phyloP scores from a whole-genome alignment of 1,284 basidiomycete species.

The Tremellales sp. region DNA sequence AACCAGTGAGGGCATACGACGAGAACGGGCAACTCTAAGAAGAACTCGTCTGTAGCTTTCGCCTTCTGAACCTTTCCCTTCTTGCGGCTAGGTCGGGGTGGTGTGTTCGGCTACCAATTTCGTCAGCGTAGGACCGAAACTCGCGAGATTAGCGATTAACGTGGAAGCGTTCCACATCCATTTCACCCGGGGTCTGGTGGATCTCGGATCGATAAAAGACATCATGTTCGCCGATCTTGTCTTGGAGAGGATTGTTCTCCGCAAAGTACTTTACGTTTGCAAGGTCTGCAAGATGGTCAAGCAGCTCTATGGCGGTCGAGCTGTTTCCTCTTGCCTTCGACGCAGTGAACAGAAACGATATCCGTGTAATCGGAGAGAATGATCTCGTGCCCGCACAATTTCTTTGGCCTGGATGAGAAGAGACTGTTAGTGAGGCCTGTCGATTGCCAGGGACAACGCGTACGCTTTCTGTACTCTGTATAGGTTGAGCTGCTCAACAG shows the following conservation, averaged over 20 bases:
- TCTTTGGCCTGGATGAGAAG: conserved; percentile 3
- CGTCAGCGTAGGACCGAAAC: too few species aligned
- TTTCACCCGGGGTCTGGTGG: too few species aligned
- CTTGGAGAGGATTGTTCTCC: conserved; percentile 20
- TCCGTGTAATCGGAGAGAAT: conserved; percentile 13
- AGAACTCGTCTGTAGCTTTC: too few species aligned
- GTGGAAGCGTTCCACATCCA: too few species aligned
- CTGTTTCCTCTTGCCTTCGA: conserved; percentile 15
- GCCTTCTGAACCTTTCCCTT: too few species aligned
- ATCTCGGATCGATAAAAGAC: conserved; percentile 17
- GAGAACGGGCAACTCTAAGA: too few species aligned
- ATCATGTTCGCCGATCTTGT: conserved; percentile 7
- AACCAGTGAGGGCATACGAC: too few species aligned
- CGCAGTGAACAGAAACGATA: conserved; percentile 20
- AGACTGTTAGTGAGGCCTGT: too few species aligned
- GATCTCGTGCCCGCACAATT: conserved; percentile 15
- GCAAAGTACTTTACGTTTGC: conserved; percentile 17
- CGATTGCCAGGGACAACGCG: too few species aligned
- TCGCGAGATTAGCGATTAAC: too few species aligned
- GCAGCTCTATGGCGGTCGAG: background rate
- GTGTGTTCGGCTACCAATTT: too few species aligned
- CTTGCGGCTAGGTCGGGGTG: too few species aligned
- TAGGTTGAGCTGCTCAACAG: conserved; percentile 10
- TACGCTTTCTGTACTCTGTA: background rate
- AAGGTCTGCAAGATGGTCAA: conserved; percentile 6